A percentile compares a stretch with the other conserved stretches of the same genome.
Conservation (phyloP, 129 eudicot genomes). For the Chrysanthemum makinoi region DNA sequence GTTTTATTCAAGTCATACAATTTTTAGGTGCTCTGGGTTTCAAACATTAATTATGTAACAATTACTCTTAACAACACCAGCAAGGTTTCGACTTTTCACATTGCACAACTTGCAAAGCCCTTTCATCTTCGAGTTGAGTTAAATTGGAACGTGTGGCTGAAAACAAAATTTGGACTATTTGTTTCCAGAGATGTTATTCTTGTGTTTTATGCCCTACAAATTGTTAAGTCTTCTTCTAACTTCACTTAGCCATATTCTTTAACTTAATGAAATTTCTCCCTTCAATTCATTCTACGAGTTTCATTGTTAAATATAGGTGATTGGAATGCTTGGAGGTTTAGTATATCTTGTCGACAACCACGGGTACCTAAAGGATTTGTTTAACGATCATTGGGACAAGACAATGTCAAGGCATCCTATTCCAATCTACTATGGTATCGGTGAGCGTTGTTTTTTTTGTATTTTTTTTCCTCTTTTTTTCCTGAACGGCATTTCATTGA, state of each 20-base stretch:
- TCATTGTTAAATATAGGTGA: constrained; percentile 42
- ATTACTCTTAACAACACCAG: constrained; percentile 26
- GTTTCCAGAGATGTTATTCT: constrained; percentile 87
- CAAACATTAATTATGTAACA: too few relatives aligned
- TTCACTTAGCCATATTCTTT: constrained; percentile 6
- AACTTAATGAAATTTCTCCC: constrained; percentile 4
- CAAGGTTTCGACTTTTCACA: constrained; percentile 93
- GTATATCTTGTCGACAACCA: constrained; percentile 70
- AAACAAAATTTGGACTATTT: constrained; percentile 75
- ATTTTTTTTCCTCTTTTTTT: too few relatives aligned
- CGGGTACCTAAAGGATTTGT: constrained; percentile 71
- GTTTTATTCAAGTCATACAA: neutral
- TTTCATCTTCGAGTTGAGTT: constrained; percentile 69
- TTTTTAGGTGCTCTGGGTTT: neutral
- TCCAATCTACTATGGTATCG: constrained; percentile 86
- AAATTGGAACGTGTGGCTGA: constrained; percentile 76
- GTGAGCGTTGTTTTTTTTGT: too few relatives aligned
- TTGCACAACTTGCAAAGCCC: constrained; percentile 97
- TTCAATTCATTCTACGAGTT: too few relatives aligned
- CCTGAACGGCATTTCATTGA: too few relatives aligned
- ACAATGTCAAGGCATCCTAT: constrained; percentile 32
- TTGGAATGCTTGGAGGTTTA: constrained; percentile 60
- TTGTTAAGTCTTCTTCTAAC: constrained; percentile 46
- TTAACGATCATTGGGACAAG: constrained; percentile 75
- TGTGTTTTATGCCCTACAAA: constrained; percentile 76